Evolutionary conservation across 345 rosid species (phyloP).

Genomic region (Syzygium aqueum): DNA sequence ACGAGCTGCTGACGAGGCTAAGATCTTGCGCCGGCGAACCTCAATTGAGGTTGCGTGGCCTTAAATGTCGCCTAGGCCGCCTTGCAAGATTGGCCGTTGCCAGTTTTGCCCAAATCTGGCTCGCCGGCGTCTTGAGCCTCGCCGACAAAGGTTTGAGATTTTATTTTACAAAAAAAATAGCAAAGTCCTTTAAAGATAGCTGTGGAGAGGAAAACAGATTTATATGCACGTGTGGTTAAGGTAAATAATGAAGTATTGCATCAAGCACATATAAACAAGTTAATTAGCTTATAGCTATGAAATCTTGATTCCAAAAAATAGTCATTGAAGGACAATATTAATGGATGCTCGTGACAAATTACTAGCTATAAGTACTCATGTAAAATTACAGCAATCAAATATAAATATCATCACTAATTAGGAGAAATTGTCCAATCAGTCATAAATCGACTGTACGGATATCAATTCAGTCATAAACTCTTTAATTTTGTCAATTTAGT

Average conservation of each 20-base stretch:
- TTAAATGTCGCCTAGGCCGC: no score
- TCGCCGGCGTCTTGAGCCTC: no score
- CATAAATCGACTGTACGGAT: not conserved
- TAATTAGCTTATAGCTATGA: not conserved
- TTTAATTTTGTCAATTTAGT: not conserved
- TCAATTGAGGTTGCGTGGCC: not conserved
- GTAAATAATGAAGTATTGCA: not conserved
- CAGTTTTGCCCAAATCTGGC: not conserved
- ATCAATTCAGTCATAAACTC: not conserved
- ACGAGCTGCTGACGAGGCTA: not conserved
- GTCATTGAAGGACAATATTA: not conserved
- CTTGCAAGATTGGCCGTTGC: not conserved
- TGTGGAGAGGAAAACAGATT: not conserved
- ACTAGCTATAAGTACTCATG: not conserved
- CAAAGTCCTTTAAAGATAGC: no score
- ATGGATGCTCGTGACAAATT: not conserved
- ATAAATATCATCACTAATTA: not conserved
- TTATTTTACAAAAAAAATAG: no score
- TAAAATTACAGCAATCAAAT: not conserved
- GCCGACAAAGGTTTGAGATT: not conserved
- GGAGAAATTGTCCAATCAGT: not conserved
- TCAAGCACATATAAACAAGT: not conserved
- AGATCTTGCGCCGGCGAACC: not conserved
- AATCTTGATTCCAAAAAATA: not conserved
- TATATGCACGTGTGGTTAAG: not conserved